Base-by-base conservation (phyloP, 345 rosid species). In the Lagerstroemia speciosa region DNA sequence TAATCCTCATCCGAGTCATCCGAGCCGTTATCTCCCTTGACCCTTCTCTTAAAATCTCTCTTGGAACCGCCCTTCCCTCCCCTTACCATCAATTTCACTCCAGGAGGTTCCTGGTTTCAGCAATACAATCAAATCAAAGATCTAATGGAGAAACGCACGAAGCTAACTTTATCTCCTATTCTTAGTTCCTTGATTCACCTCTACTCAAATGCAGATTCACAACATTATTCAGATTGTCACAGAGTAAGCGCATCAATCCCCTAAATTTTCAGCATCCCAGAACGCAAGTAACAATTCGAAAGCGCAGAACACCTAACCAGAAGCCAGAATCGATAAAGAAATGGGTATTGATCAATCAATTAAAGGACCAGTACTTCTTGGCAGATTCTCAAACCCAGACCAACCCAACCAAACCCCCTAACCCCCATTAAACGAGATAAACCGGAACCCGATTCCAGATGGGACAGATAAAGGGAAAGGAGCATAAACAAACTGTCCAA, bases 1-100 rank as follows among this genome's bases (percentile, higher is more conserved):
- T 88, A 95, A 85, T 95, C 99, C 82, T 95, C 98, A 81, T 95
- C 99, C 0, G 99, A 95, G 73, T 84, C 96, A 77, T 94, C 98
- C 1, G 99, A 95, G 67, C 71, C 87, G 43, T 77, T 79, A 66
- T 83, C 86, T 63, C 83, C 78, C 83, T 86, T 77, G 52, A 65
- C 75, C 80, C 76, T 80, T 64, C 36, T 82, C 81, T 69, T 84
- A 22, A 74, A 81, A 67, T 78, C 83, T 57, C 87, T 78, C 73
- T 75, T 83, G 74, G 72, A 72, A 64, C 81, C 33, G 33, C 63
- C 63, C 77, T 80, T 86, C 79, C 84, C 89, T 75, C 83, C 91
- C 81, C 83, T 89, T 52, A 88, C 99, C 99, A 94, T 94, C 85
- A 82, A 73, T 69, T 70, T 73, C 73, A 31, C 36, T 31, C 67